These are phyloP conservation scores for Coccomyxa sp. DNA, from an alignment of 139 green algal species.

Conservation along the genomic window DNA sequence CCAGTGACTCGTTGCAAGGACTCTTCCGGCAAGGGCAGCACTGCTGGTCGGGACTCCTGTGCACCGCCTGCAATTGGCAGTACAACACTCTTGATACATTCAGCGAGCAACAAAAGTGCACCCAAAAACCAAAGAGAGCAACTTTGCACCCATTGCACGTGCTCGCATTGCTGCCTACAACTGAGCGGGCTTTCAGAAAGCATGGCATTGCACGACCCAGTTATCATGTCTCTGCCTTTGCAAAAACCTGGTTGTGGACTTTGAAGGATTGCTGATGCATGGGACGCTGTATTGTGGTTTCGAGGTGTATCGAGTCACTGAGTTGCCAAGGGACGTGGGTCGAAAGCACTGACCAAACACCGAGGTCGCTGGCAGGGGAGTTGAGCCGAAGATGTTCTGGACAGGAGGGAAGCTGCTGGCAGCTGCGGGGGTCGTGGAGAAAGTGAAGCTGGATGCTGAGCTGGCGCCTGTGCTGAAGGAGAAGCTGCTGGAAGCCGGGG, in stretches of 20 bases:
- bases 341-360: no score
- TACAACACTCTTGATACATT: conserved; percentile 17
- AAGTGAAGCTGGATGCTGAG: conserved; percentile 6
- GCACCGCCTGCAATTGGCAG: not conserved
- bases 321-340: not conserved
- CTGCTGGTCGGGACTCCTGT: not conserved
- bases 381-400: conserved; percentile 7
- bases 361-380: not conserved
- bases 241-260: no score
- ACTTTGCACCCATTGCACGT: not conserved
- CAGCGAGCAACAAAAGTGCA: not conserved
- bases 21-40: conserved; percentile 20
- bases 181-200: no score
- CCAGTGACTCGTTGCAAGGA: conserved; percentile 55
- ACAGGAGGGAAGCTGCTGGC: not conserved
- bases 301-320: not conserved
- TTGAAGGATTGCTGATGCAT: not conserved
- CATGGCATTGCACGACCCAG: no score
- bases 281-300: not conserved
- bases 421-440: not conserved
- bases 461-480: not conserved
- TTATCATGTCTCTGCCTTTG: not conserved
- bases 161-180: no score
- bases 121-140: not conserved
- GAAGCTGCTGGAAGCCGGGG: not conserved